A percentile compares a stretch with the other conserved stretches of the same genome.
Conservation (phyloP, 2,329 filamentous ascomycete species). For the Fusarium agapanthi region DNA sequence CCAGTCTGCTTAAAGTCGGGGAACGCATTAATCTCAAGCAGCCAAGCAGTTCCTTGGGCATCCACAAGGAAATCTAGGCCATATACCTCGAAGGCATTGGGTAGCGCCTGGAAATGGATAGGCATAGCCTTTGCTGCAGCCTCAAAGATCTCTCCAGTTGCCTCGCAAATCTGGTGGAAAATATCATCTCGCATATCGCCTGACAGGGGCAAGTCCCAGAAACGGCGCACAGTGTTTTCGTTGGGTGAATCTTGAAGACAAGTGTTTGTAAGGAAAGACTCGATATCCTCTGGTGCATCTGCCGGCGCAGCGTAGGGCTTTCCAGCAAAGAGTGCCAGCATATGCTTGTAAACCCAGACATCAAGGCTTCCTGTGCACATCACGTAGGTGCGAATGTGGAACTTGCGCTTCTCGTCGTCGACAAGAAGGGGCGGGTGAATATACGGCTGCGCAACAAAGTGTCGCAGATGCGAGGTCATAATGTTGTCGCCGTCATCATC, state of each 20-base stretch:
- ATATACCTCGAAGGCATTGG: slow-evolving; percentile 91
- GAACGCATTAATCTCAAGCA: slow-evolving; percentile 95
- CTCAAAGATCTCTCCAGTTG: slow-evolving; percentile 83
- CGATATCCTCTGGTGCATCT: slow-evolving; percentile 61
- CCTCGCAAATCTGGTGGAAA: slow-evolving; percentile 75
- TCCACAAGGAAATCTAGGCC: slow-evolving; percentile 92
- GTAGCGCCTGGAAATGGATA: slow-evolving; percentile 89
- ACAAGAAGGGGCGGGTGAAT: slow-evolving; percentile 84
- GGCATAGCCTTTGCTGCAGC: slow-evolving; percentile 85
- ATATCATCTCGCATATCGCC: slow-evolving; percentile 68
- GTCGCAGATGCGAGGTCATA: slow-evolving; percentile 88
- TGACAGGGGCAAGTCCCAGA: slow-evolving; percentile 70
- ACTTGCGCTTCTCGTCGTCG: slow-evolving; percentile 76
- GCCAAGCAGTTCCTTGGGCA: slow-evolving; percentile 68
- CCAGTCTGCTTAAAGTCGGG: slow-evolving; percentile 96
- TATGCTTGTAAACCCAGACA: slow-evolving; percentile 86
- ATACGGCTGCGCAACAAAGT: slow-evolving; percentile 96
- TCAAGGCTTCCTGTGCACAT: slow-evolving; percentile 80
- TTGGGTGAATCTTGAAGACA: slow-evolving; percentile 77
- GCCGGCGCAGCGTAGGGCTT: slow-evolving; percentile 75
- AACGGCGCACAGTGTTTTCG: slow-evolving; percentile 74
- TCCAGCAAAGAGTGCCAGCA: slow-evolving; percentile 92
- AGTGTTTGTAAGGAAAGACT: slow-evolving; percentile 90
- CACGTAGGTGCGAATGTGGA: slow-evolving; percentile 94
- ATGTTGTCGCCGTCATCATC: slow-evolving; percentile 63